Conservation (phyloP, 192 early-diverging fungal genomes). For the Backusella australiensis region DNA sequence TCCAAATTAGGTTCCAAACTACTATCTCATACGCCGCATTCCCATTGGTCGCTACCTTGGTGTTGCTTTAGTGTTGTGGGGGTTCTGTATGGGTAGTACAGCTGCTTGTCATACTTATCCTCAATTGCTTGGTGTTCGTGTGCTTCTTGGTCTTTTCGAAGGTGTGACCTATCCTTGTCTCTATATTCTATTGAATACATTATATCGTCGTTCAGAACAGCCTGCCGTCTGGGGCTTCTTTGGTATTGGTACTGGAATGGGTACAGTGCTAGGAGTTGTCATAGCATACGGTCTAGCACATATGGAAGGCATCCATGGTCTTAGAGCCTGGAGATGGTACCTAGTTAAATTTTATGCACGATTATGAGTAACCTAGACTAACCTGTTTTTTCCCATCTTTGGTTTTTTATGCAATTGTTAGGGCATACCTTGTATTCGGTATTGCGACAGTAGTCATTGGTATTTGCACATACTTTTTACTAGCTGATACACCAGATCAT, state of each 20-base stretch:
- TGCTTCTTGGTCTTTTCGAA: slow-evolving; percentile 26
- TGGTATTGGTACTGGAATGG: slow-evolving; percentile 12
- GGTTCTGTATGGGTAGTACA: slow-evolving; percentile 7
- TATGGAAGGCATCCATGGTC: slow-evolving; percentile 1
- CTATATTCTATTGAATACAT: slow-evolving; percentile 14
- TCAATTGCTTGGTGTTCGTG: slow-evolving; percentile 21
- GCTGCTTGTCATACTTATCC: slow-evolving; percentile 8
- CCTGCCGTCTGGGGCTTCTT: slow-evolving; percentile 5
- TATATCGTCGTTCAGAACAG: slow-evolving; percentile 23
- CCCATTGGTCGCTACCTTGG: slow-evolving; percentile 10
- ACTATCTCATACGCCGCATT: not conserved
- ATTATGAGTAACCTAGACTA: not conserved
- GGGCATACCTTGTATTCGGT: slow-evolving; percentile 27
- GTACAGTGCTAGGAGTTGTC: slow-evolving; percentile 12
- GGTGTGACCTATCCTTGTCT: slow-evolving; percentile 19
- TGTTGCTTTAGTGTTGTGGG: slow-evolving; percentile 17
- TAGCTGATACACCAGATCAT: slow-evolving; percentile 18
- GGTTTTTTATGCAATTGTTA: slow-evolving; percentile 7
- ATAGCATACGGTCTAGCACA: slow-evolving; percentile 11
- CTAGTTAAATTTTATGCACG: not conserved
- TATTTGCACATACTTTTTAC: slow-evolving; percentile 15
- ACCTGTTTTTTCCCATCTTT: not conserved
- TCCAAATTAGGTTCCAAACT: slow-evolving; percentile 9
- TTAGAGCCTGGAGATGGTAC: slow-evolving; percentile 30
- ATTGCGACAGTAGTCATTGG: slow-evolving; percentile 17